phyloP scores from a whole-genome alignment of 2,329 filamentous ascomycete species.

The Byssoonygena ceratinophila region DNA sequence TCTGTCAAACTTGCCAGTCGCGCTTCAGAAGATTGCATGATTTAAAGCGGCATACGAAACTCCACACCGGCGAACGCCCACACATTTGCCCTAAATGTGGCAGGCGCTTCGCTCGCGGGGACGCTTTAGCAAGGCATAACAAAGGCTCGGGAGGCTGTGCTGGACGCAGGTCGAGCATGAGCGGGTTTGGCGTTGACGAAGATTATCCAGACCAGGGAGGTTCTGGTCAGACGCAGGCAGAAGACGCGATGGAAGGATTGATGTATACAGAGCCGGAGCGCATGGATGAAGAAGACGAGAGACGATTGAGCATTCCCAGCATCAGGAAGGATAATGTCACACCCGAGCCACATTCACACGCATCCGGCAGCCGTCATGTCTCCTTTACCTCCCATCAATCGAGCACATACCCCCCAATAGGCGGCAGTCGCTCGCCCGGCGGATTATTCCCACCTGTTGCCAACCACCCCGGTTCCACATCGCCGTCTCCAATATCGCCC shows the following conservation, averaged over 20 bases:
- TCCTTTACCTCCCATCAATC: slow-evolving; percentile 54
- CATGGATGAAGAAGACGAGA: slow-evolving; percentile 42
- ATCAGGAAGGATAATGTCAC: slow-evolving; percentile 59
- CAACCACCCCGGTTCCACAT: slow-evolving; percentile 47
- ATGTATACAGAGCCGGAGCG: slow-evolving; percentile 46
- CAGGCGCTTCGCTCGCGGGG: slow-evolving; percentile 85
- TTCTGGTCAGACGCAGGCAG: slow-evolving; percentile 32
- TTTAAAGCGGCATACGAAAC: slow-evolving; percentile 87
- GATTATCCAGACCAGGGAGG: slow-evolving; percentile 45
- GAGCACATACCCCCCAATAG: slow-evolving; percentile 68
- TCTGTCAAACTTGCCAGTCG: slow-evolving; percentile 85
- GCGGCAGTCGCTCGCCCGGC: slow-evolving; percentile 40
- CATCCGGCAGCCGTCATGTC: slow-evolving; percentile 22
- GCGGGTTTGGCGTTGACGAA: slow-evolving; percentile 68
- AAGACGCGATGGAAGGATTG: slow-evolving; percentile 54
- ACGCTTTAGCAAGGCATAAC: slow-evolving; percentile 86
- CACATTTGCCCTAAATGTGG: slow-evolving; percentile 94
- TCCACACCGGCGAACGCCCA: slow-evolving; percentile 91
- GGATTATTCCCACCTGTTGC: slow-evolving; percentile 55
- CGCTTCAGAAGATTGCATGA: slow-evolving; percentile 89
- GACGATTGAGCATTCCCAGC: slow-evolving; percentile 50
- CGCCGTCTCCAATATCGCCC: slow-evolving; percentile 44
- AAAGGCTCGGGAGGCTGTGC: slow-evolving; percentile 95
- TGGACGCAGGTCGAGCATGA: slow-evolving; percentile 75
- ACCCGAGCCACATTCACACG: slow-evolving; percentile 12